Conservation (phyloP, 352 stramenopile species). For the Pythium insidiosum region DNA sequence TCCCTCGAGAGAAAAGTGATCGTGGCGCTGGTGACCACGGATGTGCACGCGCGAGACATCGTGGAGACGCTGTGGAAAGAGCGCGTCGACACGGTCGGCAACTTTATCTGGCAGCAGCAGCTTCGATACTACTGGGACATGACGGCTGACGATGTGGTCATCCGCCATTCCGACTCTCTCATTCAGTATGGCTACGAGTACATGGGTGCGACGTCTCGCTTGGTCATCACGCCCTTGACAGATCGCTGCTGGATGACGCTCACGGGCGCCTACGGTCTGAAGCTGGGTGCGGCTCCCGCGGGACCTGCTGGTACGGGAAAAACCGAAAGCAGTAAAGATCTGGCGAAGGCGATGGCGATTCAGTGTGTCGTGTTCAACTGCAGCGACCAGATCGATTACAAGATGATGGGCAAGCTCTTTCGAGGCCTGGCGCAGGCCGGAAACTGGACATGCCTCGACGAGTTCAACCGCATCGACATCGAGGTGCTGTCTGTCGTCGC, state of each 20-base stretch:
- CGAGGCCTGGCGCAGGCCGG: conserved; percentile 87
- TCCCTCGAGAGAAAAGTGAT: conserved; percentile 90
- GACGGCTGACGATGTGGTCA: conserved; percentile 84
- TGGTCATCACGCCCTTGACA: conserved; percentile 85
- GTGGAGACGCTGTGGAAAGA: conserved; percentile 65
- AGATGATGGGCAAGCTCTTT: conserved; percentile 96
- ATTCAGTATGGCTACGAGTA: conserved; percentile 95
- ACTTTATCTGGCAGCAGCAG: conserved; percentile 95
- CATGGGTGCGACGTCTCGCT: conserved; percentile 86
- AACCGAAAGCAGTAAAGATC: conserved; percentile 94
- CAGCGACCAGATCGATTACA: conserved; percentile 94
- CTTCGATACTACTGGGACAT: conserved; percentile 92
- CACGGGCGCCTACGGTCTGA: conserved; percentile 90
- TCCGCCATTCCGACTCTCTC: conserved; percentile 80
- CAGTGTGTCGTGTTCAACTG: conserved; percentile 96
- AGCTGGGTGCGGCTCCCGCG: conserved; percentile 89
- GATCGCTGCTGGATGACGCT: conserved; percentile 96
- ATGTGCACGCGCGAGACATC: conserved; percentile 90
- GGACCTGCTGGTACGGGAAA: conserved; percentile 94
- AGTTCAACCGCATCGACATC: conserved; percentile 94
- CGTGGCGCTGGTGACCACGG: conserved; percentile 89
- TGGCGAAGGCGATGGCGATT: conserved; percentile 91
- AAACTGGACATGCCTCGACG: conserved; percentile 88
- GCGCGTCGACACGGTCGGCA: conserved; percentile 54
- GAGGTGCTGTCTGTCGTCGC: conserved; percentile 93